Evolutionary conservation across 2,329 filamentous ascomycete species (phyloP).

Genomic region (Davidsoniella eucalypti): DNA sequence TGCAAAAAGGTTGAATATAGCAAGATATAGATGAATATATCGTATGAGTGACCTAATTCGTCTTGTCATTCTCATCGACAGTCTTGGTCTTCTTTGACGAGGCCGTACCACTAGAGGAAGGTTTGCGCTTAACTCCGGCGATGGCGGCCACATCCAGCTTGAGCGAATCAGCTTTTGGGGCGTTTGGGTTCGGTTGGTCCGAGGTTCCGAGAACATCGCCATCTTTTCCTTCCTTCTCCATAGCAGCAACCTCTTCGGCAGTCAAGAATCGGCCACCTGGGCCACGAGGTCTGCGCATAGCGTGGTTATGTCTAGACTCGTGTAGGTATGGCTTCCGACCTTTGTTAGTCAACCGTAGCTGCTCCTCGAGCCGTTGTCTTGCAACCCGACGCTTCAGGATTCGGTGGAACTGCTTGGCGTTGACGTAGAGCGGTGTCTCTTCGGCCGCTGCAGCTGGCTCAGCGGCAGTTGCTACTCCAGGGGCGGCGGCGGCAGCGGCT

Average conservation of each 20-base stretch:
- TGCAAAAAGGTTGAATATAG: constrained; percentile 10
- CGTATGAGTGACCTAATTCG: not conserved
- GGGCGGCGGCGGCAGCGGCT: constrained; percentile 49
- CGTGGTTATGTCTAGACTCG: constrained; percentile 94
- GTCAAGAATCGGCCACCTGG: constrained; percentile 92
- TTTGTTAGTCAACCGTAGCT: constrained; percentile 79
- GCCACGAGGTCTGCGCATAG: constrained; percentile 86
- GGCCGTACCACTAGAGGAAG: constrained; percentile 30
- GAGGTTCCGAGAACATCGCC: constrained; percentile 22
- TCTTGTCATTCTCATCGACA: constrained; percentile 20
- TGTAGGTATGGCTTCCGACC: constrained; percentile 93
- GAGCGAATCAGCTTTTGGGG: constrained; percentile 14
- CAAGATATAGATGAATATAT: constrained; percentile 13
- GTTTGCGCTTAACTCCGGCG: constrained; percentile 43
- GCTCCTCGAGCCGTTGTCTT: constrained; percentile 83
- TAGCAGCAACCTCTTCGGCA: constrained; percentile 71
- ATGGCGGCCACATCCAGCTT: constrained; percentile 16
- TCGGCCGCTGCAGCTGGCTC: constrained; percentile 53
- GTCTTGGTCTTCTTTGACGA: constrained; percentile 42
- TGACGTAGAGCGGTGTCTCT: constrained; percentile 91
- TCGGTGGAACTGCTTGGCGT: constrained; percentile 95
- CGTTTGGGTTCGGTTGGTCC: constrained; percentile 13
- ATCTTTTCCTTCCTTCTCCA: constrained; percentile 23
- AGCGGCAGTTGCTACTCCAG: constrained; percentile 62
- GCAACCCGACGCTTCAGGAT: constrained; percentile 90